Base-by-base conservation (phyloP, 148 eudicot species). In the Suaeda aralocaspica region DNA sequence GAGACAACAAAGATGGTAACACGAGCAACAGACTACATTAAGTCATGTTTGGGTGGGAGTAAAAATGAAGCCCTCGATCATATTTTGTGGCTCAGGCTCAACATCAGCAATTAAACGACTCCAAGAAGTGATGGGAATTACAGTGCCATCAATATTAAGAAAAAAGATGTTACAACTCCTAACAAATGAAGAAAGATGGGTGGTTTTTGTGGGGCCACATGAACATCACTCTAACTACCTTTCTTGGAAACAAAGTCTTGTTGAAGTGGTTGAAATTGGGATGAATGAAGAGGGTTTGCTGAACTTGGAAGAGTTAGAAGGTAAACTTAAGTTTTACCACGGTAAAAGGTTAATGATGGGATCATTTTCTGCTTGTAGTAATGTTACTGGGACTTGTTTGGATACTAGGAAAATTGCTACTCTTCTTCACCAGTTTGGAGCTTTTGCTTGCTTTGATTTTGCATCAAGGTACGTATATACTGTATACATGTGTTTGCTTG, bases 391-490 rank as follows among this genome's bases (percentile, higher is more conserved):
- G 51, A 74, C 71, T 50, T 69, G 58, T 70, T 66, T 81, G 36
- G 84, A 86, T 65, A 86, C 89, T 0, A 59, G 80, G 22, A 74
- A 74, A 26, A 24, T 86, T 3, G 72, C 89, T 44, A 63, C 70
- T 3, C 72, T 86, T 29, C 77, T 86, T 45, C 89, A 86, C 55
- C 65, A 44, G 15, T 70, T 52, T 69, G 89, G 83, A 28, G 89
- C 78, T 30, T 83, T 81, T 69, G 87, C 77, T 10, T 81, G 83
- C 67, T 85, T 85, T 26, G 89, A 85, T 67, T 85, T 83, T 48
- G 86, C 89, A 9, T 84, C 89, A 24, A 85, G 86, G 89, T 81
- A 77, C 5, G 4, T 31, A 14, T 11, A 36, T 28, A 11, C 49
- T 7, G 15, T 51, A n/a, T n/a, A n/a, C n/a, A n/a, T n/a, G n/a